These are phyloP conservation scores for Yamadazyma kitorensis DNA, from an alignment of 805 yeast species.

Conservation along the genomic window DNA sequence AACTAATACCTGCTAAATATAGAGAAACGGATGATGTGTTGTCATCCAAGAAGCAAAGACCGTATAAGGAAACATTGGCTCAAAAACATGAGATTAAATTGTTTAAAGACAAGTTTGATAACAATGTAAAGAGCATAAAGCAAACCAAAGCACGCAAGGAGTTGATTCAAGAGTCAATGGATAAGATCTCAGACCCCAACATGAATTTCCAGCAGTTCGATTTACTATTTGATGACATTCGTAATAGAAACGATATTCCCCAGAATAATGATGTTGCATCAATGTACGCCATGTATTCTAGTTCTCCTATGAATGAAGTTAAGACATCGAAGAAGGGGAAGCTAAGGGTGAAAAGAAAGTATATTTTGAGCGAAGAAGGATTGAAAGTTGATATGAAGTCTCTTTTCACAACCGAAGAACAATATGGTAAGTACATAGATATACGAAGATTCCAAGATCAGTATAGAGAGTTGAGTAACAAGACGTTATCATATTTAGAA, in stretches of 20 bases:
- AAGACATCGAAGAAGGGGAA: slow-evolving; percentile 16
- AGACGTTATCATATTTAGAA: slow-evolving; percentile 42
- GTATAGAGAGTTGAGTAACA: slow-evolving; percentile 43
- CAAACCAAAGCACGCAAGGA: slow-evolving; percentile 5
- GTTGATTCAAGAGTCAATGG: slow-evolving; percentile 5
- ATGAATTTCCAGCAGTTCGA: slow-evolving; percentile 10
- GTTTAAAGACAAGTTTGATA: slow-evolving; percentile 48
- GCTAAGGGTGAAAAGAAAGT: slow-evolving; percentile 26
- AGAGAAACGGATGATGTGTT: slow-evolving; percentile 13
- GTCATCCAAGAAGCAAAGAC: slow-evolving; percentile 29
- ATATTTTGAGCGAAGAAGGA: slow-evolving; percentile 50
- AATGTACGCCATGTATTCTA: slow-evolving; percentile 24
- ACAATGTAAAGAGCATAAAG: slow-evolving; percentile 11
- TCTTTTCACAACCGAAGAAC: slow-evolving; percentile 59
- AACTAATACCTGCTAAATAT: slow-evolving; percentile 34
- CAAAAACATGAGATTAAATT: slow-evolving; percentile 67
- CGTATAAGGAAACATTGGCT: slow-evolving; percentile 48
- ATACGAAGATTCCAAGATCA: slow-evolving; percentile 47
- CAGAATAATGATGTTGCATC: slow-evolving; percentile 13
- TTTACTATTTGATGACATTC: slow-evolving; percentile 1
- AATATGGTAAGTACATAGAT: slow-evolving; percentile 63
- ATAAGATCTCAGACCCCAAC: slow-evolving; percentile 7
- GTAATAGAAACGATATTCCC: slow-evolving; percentile 6
- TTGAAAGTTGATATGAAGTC: slow-evolving; percentile 43
- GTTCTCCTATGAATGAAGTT: slow-evolving; percentile 19